A percentile compares a stretch with the other conserved stretches of the same genome.
Evolutionary conservation across 371 early-diverging fungal species (phyloP).

Genomic region (Mortierella sp.): DNA sequence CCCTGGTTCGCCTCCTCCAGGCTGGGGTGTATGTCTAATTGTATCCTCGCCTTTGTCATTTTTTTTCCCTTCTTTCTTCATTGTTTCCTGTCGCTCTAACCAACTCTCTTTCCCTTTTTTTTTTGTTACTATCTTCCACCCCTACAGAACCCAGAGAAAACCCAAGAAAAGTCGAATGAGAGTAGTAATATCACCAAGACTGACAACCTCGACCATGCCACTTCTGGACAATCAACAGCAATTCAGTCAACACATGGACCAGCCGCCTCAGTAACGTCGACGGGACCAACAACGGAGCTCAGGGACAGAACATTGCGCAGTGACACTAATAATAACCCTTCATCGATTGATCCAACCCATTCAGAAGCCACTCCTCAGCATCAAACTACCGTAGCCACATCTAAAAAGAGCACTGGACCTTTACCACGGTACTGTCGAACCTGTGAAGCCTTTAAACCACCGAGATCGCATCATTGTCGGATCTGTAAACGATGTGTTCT

Average conservation of each 20-base stretch:
- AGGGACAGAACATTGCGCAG: no score
- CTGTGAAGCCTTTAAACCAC: conserved; percentile 83
- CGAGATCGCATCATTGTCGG: conserved; percentile 86
- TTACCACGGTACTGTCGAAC: conserved; percentile 81
- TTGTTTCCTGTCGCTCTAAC: conserved; percentile 5
- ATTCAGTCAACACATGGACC: no score
- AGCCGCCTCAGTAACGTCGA: no score
- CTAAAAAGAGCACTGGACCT: conserved; percentile 5
- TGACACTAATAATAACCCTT: no score
- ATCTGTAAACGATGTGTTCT: conserved; percentile 83
- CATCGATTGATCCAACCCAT: no score
- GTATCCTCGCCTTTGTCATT: neutral
- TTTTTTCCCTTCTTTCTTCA: neutral
- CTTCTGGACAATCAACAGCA: neutral
- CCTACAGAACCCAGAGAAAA: neutral
- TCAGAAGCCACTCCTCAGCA: no score
- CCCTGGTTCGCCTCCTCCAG: conserved; percentile 84
- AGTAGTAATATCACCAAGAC: neutral
- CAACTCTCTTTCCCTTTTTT: conserved; percentile 3
- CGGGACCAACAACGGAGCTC: no score
- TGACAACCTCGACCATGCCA: neutral
- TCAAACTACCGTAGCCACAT: no score
- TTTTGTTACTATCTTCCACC: neutral
- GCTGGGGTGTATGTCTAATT: conserved; percentile 61
- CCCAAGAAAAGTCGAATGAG: no score